Evolutionary conservation across 2,329 filamentous ascomycete genomes (phyloP).

Genomic region (Colletotrichum gloeosporioides): DNA sequence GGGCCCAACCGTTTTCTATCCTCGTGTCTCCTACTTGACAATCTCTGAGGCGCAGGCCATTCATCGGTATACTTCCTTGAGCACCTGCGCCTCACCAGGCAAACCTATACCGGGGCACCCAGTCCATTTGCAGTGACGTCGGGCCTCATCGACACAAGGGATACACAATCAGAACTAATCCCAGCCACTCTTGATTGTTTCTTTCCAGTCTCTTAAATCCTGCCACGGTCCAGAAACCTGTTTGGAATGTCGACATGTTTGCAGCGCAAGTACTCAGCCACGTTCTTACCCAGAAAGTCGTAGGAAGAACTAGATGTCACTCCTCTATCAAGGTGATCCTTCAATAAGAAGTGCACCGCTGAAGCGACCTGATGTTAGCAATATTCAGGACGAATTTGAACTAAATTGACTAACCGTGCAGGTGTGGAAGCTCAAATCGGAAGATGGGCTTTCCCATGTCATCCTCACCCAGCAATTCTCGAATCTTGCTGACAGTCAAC

Average conservation of each 20-base stretch:
- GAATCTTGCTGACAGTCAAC: slow-evolving; percentile 43
- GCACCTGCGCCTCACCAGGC: not conserved
- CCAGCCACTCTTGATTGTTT: not conserved
- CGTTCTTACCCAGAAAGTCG: slow-evolving; percentile 37
- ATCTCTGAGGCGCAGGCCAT: not conserved
- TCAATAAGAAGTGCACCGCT: slow-evolving; percentile 41
- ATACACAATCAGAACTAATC: not conserved
- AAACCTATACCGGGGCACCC: not conserved
- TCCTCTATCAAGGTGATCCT: slow-evolving; percentile 41
- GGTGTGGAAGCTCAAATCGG: slow-evolving; percentile 47
- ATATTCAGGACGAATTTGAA: too few species aligned
- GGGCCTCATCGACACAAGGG: not conserved
- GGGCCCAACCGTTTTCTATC: not conserved
- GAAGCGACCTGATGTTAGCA: not conserved
- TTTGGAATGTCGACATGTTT: slow-evolving; percentile 32
- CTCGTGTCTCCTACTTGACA: not conserved
- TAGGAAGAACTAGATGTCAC: slow-evolving; percentile 25
- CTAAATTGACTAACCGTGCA: not conserved
- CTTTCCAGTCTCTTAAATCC: not conserved
- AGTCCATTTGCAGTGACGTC: not conserved
- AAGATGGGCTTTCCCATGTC: slow-evolving; percentile 43
- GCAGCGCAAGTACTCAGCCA: slow-evolving; percentile 32
- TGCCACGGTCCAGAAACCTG: slow-evolving; percentile 29
- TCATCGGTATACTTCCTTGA: not conserved
- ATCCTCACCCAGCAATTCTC: slow-evolving; percentile 41